phyloP scores from a whole-genome alignment of 2,329 filamentous ascomycete species.

The Diaporthe australafricana region DNA sequence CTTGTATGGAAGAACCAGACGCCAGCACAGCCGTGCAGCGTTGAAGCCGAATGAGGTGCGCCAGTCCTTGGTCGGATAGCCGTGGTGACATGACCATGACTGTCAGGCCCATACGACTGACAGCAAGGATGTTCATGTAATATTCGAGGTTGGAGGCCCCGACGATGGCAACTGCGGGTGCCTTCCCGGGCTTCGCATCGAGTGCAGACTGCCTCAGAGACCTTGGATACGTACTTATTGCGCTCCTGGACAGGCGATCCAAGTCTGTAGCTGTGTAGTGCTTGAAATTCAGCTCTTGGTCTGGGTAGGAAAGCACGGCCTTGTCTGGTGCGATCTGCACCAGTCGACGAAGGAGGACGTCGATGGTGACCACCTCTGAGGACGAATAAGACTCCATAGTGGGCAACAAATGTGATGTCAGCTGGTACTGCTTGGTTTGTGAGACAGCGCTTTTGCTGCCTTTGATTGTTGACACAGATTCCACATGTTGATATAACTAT shows the following conservation, averaged over 20 bases:
- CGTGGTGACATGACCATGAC: constrained; percentile 14
- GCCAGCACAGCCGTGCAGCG: not conserved
- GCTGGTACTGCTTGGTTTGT: not conserved
- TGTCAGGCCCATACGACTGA: constrained; percentile 20
- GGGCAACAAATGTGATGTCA: no score
- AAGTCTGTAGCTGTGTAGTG: constrained; percentile 3
- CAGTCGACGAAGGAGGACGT: not conserved
- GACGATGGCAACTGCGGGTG: constrained; percentile 9
- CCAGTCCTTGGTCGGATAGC: constrained; percentile 11
- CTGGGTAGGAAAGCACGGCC: constrained; percentile 19
- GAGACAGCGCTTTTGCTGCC: not conserved
- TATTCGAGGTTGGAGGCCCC: constrained; percentile 11
- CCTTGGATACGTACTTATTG: not conserved
- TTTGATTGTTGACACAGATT: not conserved
- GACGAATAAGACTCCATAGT: not conserved
- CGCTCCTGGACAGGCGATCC: constrained; percentile 13
- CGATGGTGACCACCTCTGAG: not conserved
- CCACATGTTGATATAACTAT: not conserved
- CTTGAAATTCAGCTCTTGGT: constrained; percentile 3
- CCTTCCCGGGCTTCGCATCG: not conserved
- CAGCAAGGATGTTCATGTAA: not conserved
- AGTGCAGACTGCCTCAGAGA: constrained; percentile 1
- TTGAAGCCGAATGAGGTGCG: constrained; percentile 9
- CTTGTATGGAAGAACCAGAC: not conserved
- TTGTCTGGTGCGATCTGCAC: not conserved